Conservation (phyloP, 129 eudicot species). For the Chrysanthemum seticuspe region DNA sequence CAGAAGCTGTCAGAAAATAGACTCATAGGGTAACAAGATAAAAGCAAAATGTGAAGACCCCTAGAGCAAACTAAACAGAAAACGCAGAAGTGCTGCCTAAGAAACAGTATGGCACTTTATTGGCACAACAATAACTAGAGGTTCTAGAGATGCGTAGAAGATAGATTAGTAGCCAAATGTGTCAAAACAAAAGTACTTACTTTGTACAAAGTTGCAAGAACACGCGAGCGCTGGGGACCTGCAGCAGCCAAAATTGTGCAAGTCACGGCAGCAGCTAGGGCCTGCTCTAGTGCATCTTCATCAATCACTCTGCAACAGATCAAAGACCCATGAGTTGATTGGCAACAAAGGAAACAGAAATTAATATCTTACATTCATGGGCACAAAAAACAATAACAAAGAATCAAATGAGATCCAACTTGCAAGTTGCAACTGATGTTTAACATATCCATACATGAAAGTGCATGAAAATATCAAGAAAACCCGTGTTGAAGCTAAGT, state of each 20-base stretch:
- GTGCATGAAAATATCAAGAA: background rate
- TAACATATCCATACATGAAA: background rate
- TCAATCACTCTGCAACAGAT: conserved; percentile 66
- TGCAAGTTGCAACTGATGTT: conserved; percentile 7
- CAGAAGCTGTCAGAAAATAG: conserved; percentile 47
- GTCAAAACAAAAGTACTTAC: conserved; percentile 35
- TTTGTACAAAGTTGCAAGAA: conserved; percentile 96
- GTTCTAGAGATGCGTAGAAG: background rate
- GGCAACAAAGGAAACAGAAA: no score
- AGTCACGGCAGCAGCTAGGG: conserved; percentile 94
- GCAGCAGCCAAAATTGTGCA: conserved; percentile 99
- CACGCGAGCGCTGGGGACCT: conserved; percentile 98
- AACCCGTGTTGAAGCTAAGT: conserved; percentile 6
- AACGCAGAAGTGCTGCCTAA: conserved; percentile 1
- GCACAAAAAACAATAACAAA: background rate
- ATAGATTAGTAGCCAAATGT: conserved; percentile 3
- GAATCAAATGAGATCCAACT: background rate
- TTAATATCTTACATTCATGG: no score
- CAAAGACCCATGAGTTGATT: conserved; percentile 22
- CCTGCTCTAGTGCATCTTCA: conserved; percentile 97
- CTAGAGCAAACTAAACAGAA: no score
- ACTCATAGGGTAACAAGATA: no score
- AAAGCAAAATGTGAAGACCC: no score
- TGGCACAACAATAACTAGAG: conserved; percentile 14
- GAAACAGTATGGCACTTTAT: conserved; percentile 4